Evolutionary conservation across 1,284 basidiomycete genomes (phyloP).

Genomic region (Trichosporon ovoides): DNA sequence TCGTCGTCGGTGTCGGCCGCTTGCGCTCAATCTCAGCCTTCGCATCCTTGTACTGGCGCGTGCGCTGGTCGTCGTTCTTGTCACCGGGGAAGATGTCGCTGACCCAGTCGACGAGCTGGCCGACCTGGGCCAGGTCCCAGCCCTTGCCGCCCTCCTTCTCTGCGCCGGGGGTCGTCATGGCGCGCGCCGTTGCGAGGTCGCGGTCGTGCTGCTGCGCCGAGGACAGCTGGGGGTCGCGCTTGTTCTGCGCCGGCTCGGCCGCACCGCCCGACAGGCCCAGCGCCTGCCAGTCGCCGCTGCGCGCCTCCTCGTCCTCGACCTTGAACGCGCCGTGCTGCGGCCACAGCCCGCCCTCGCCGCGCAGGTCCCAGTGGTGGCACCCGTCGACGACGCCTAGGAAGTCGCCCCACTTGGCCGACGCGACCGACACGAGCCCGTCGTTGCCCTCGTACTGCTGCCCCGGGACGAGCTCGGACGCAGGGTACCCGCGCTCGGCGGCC

Average conservation of each 20-base stretch:
- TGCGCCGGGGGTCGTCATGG: constrained; percentile 13
- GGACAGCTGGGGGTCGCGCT: constrained; percentile 16
- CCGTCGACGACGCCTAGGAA: constrained; percentile 85
- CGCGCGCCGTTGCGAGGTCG: constrained; percentile 20
- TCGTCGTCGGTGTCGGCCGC: constrained; percentile 10
- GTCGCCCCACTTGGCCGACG: constrained; percentile 86
- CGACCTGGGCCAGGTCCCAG: constrained; percentile 46
- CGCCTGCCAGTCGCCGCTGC: constrained; percentile 20
- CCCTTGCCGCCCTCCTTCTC: background rate
- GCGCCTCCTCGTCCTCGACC: constrained; percentile 26
- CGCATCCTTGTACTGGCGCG: constrained; percentile 42
- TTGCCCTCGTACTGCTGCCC: constrained; percentile 69
- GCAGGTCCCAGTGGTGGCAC: constrained; percentile 94
- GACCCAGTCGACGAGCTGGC: constrained; percentile 49
- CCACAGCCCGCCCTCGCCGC: constrained; percentile 62
- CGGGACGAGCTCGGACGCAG: constrained; percentile 56
- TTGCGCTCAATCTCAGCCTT: constrained; percentile 34
- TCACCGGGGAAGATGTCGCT: constrained; percentile 41
- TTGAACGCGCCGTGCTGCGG: constrained; percentile 30
- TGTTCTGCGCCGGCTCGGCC: constrained; percentile 7
- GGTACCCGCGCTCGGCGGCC: constrained; percentile 53
- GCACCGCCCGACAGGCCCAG: background rate
- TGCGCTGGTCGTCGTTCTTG: constrained; percentile 25
- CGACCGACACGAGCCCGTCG: constrained; percentile 87
- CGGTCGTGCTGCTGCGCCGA: constrained; percentile 13